Evolutionary conservation across 2,329 filamentous ascomycete species (phyloP).

Genomic region (Cercospora sojina): DNA sequence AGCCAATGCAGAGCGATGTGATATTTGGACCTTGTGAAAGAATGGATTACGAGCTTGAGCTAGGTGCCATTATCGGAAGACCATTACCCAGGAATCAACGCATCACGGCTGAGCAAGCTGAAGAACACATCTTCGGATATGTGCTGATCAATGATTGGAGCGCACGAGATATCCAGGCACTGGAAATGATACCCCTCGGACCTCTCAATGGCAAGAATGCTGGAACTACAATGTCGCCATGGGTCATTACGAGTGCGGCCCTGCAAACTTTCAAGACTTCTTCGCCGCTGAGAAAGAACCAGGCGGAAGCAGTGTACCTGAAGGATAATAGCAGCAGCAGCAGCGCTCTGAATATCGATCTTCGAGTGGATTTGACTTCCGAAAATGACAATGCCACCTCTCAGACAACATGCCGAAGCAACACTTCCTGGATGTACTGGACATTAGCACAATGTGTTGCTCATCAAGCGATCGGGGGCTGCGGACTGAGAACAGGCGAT

Average conservation of each 20-base stretch:
- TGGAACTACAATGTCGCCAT: slow-evolving; percentile 60
- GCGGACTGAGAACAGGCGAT: slow-evolving; percentile 44
- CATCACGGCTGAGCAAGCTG: slow-evolving; percentile 42
- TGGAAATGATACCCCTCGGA: slow-evolving; percentile 62
- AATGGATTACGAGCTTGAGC: slow-evolving; percentile 52
- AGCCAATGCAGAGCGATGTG: slow-evolving; percentile 51
- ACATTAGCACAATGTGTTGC: slow-evolving; percentile 45
- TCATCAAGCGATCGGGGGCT: slow-evolving; percentile 44
- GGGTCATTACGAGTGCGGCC: slow-evolving; percentile 60
- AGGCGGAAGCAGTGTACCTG: slow-evolving; percentile 29
- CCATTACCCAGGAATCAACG: slow-evolving; percentile 40
- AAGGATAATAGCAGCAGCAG: slow-evolving; percentile 26
- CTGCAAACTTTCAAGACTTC: slow-evolving; percentile 41
- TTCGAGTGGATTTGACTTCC: slow-evolving; percentile 28
- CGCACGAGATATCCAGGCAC: slow-evolving; percentile 60
- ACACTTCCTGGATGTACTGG: slow-evolving; percentile 44
- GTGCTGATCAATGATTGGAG: slow-evolving; percentile 64
- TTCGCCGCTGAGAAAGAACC: slow-evolving; percentile 21
- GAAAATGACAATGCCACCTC: slow-evolving; percentile 3
- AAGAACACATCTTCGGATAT: slow-evolving; percentile 61
- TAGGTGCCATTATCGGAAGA: slow-evolving; percentile 46
- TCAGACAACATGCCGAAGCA: slow-evolving; percentile 29
- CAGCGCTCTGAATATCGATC: slow-evolving; percentile 28
- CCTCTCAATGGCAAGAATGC: slow-evolving; percentile 63
- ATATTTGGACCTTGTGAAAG: slow-evolving; percentile 45